Evolutionary conservation across 176 grass and related monocot species (phyloP), one percentile per base, ranked within the genome.

Genomic region (Bolboschoenus planiculmis): DNA sequence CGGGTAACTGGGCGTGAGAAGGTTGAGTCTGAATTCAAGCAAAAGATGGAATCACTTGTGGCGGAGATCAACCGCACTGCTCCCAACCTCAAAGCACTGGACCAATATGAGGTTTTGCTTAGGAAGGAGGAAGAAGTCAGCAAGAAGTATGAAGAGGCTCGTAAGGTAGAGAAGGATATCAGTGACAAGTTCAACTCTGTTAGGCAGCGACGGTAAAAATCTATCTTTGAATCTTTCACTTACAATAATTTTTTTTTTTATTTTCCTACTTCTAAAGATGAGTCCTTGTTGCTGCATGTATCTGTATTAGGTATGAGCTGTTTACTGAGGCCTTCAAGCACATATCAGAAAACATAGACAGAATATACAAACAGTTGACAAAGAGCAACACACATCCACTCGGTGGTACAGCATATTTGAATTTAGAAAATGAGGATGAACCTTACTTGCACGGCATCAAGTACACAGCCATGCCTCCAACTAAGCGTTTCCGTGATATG

Each of bases 241-340:
- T 85, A 37, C 44, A 53, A 29, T 59, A 83, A 50, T 78, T 46
- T 85, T 0, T 83, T 18, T 30, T 24, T 30, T 29, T 37, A 37
- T 70, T 2, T 89, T 74, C 20, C 36, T 44, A 53, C 10, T 60
- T 72, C 27, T 87, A 59, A 83, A 71, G 78, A 10, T 74, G 43
- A 54, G 30, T 80, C 51, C 43, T 87, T 73, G 81, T 84, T 74
- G 13, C 78, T 62, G 56, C 86, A 34, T 47, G 44, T 26, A 51
- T 77, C 16, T 53, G 15, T 77, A 51, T 77, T 77, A 98, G 95
- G 88, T 98, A 95, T 84, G 95, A 93, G 66, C 82, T 93, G 51
- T 98, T 98, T 81, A 98, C 89, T 85, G 92, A 95, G 63, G 92
- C 95, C 21, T 98, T 98, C 91, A 89, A 98, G 83, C 95, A 98